These are phyloP conservation scores for Litchi chinensis DNA, from an alignment of 345 rosid genomes.

Conservation along the genomic window DNA sequence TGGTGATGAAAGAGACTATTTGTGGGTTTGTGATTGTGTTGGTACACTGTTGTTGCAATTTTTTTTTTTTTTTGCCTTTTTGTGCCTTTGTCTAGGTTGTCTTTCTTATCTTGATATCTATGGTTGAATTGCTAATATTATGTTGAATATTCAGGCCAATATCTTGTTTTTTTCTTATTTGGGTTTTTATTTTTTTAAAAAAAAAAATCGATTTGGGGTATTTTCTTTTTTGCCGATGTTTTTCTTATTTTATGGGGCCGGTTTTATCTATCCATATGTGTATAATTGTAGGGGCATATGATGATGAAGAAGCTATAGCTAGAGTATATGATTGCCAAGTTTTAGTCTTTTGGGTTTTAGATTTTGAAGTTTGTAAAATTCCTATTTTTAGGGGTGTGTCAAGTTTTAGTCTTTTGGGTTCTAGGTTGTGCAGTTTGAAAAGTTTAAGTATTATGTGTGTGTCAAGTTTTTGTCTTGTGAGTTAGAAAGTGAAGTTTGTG, in stretches of 20 bases:
- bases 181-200: no score
- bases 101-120: no score
- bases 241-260: background rate
- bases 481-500: background rate
- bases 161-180: no score
- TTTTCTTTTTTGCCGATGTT: background rate
- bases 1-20: no score
- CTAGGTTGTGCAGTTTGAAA: background rate
- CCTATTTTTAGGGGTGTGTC: background rate
- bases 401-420: background rate
- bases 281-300: constrained; percentile 81
- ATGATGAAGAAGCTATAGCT: constrained; percentile 99
- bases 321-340: constrained; percentile 71
- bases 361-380: background rate
- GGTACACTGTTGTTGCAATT: no score
- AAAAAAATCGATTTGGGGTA: no score
- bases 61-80: no score
- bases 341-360: no score
- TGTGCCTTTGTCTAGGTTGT: no score
- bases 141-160: constrained; percentile 72
- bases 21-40: no score
- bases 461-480: background rate
- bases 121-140: no score
- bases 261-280: background rate
- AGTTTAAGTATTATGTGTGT: background rate